Evolutionary conservation across 78 protist genomes (phyloP).

Genomic region (Diacronema lutheri): DNA sequence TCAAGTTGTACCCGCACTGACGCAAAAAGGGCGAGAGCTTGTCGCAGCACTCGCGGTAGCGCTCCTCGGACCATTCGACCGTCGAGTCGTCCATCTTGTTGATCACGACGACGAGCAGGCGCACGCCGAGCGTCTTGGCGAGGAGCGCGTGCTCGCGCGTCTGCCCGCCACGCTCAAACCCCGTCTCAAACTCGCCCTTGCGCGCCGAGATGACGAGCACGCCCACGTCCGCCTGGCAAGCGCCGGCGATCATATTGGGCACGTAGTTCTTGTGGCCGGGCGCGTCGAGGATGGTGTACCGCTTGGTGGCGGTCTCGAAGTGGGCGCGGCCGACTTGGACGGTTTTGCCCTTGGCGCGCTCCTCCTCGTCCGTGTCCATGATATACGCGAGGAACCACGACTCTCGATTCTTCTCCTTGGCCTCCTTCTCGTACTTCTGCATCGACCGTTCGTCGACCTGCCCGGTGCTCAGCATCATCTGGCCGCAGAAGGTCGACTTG

Average conservation of each 20-base stretch:
- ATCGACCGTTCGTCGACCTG: conserved; percentile 91
- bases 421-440: conserved; percentile 92
- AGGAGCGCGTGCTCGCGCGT: conserved; percentile 86
- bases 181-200: conserved; percentile 95
- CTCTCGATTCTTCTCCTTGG: conserved; percentile 89
- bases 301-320: conserved; percentile 80
- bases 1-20: conserved; percentile 61
- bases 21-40: conserved; percentile 61
- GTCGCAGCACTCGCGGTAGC: conserved; percentile 26
- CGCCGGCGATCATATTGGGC: conserved; percentile 98
- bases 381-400: conserved; percentile 88
- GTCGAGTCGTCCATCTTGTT: conserved; percentile 98
- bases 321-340: conserved; percentile 78
- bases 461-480: conserved; percentile 16
- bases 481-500: conserved; percentile 49
- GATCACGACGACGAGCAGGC: conserved; percentile 76
- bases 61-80: conserved; percentile 37
- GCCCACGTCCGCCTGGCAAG: conserved; percentile 96
- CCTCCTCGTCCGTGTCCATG: conserved; percentile 93
- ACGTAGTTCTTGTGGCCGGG: conserved; percentile 95
- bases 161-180: conserved; percentile 95
- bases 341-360: conserved; percentile 81
- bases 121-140: conserved; percentile 93
- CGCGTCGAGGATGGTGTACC: conserved; percentile 94
- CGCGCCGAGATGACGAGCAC: conserved; percentile 93